phyloP scores from a whole-genome alignment of 2,329 filamentous ascomycete genomes.

The Penicillium sclerotiorum region DNA sequence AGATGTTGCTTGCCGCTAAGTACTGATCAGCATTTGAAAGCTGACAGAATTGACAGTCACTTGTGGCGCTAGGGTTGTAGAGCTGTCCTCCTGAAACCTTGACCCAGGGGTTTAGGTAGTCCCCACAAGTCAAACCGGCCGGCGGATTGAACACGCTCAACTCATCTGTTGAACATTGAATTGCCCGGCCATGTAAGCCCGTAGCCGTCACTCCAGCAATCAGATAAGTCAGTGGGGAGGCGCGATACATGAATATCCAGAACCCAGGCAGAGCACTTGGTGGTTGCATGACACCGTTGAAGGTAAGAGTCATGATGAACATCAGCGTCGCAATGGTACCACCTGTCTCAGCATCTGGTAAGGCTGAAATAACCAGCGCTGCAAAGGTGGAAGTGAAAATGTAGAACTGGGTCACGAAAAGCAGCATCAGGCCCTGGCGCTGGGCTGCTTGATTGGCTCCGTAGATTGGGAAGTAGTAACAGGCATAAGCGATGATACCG shows the following conservation, averaged over 20 bases:
- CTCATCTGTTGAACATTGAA: slow-evolving; percentile 71
- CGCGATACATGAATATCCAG: slow-evolving; percentile 83
- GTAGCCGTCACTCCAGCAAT: slow-evolving; percentile 71
- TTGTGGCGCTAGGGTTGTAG: slow-evolving; percentile 51
- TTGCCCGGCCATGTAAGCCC: slow-evolving; percentile 67
- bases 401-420: slow-evolving; percentile 74
- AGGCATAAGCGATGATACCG: slow-evolving; percentile 74
- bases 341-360: slow-evolving; percentile 73
- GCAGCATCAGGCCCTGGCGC: slow-evolving; percentile 77
- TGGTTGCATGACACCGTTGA: slow-evolving; percentile 70
- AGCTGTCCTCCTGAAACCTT: slow-evolving; percentile 56
- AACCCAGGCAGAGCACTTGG: slow-evolving; percentile 68
- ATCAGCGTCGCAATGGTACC: slow-evolving; percentile 75
- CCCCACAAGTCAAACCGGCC: slow-evolving; percentile 57
- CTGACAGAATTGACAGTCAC: slow-evolving; percentile 55
- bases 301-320: slow-evolving; percentile 73
- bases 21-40: slow-evolving; percentile 45
- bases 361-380: slow-evolving; percentile 73
- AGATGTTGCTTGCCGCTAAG: slow-evolving; percentile 49
- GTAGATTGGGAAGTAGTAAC: slow-evolving; percentile 81
- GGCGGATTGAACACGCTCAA: slow-evolving; percentile 67
- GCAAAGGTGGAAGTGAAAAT: slow-evolving; percentile 82
- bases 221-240: slow-evolving; percentile 82
- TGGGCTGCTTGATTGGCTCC: slow-evolving; percentile 63
- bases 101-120: slow-evolving; percentile 62